Base-by-base conservation (phyloP, 2,329 filamentous ascomycete species). In the Microsporum audouinii region DNA sequence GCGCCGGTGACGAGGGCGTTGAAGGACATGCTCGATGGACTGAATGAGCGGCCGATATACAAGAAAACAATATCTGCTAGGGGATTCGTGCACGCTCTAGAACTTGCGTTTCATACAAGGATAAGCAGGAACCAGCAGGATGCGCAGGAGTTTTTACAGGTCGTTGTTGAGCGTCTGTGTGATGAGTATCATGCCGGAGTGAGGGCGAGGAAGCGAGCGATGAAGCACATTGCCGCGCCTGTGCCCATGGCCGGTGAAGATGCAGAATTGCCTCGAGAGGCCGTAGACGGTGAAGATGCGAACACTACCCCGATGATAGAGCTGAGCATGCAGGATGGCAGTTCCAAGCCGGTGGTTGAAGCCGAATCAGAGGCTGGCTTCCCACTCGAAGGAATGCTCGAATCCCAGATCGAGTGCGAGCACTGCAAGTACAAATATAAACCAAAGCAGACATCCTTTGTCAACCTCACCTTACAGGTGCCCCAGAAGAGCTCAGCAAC, bases 81-180 rank as follows among this genome's bases (percentile, higher is more conserved):
- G n/a, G 82, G 82, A 0, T 96, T 99, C 71, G 88, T 99, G 49
- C 80, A 82, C 64, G 87, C 88, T 0, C 79, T 99, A 58, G 94
- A 99, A 76, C 79, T 80, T 34, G 91, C 92, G 0, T 99, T 96
- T 70, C 84, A 85, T 61, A 92, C 95, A 69, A 85, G 89, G 68
- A 95, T 99, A 68, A 96, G 89, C 71, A 82, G 92, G 60, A 90
- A 94, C 71, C 94, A 99, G 75, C 94, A 99, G 74, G 94, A 99
- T 77, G 94, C 94, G 8, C 94, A 99, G 71, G 94, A 99, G 73
- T 96, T 99, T 65, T 76, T 99, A 61, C 94, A 99, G 76, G 87
- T 97, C 57, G 87, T 99, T 10, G 88, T 90, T 2, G 92, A 99
- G 76, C 83, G 92, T 59, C 78, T 99, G 61, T 91, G 89, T 69